phyloP scores from a whole-genome alignment of 139 green algal species.

The Haematococcus lacustris region DNA sequence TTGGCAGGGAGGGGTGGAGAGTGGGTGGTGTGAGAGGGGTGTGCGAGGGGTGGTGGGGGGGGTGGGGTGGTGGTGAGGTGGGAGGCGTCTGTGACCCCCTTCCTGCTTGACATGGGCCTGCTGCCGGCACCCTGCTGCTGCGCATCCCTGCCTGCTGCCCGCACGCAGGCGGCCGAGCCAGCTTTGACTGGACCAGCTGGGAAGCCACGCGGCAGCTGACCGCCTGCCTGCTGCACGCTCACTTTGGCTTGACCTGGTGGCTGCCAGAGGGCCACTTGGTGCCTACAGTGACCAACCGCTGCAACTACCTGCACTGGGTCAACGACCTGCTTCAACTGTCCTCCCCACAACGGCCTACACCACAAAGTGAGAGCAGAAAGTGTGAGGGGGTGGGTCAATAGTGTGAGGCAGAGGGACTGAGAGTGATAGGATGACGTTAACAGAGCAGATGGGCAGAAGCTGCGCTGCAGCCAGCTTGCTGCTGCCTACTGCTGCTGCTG shows the following conservation, averaged over 20 bases:
- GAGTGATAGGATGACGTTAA: no score
- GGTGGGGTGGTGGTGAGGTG: no score
- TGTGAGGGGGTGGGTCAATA: no score
- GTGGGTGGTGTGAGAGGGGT: not conserved
- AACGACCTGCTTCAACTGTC: slow-evolving; percentile 77
- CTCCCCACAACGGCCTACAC: no score
- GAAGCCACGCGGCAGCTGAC: slow-evolving; percentile 71
- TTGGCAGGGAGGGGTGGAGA: not conserved
- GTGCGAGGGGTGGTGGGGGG: not conserved
- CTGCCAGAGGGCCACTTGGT: slow-evolving; percentile 76
- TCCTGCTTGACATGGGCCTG: not conserved
- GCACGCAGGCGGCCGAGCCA: slow-evolving; percentile 24
- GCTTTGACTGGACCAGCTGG: slow-evolving; percentile 61
- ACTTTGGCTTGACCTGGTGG: slow-evolving; percentile 69
- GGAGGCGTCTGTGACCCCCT: not conserved
- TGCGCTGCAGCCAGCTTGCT: no score
- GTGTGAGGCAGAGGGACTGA: no score
- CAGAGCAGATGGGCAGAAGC: no score
- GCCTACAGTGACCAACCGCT: slow-evolving; percentile 72
- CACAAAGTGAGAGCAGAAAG: no score
- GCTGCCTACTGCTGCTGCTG: no score
- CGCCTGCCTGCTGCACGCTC: slow-evolving; percentile 48
- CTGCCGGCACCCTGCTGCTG: not conserved
- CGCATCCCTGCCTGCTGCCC: no score
- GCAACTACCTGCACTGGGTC: slow-evolving; percentile 92